Evolutionary conservation across 352 stramenopile species (phyloP), one percentile per base, ranked within the genome.

Genomic region (Globisporangium mamillatum): DNA sequence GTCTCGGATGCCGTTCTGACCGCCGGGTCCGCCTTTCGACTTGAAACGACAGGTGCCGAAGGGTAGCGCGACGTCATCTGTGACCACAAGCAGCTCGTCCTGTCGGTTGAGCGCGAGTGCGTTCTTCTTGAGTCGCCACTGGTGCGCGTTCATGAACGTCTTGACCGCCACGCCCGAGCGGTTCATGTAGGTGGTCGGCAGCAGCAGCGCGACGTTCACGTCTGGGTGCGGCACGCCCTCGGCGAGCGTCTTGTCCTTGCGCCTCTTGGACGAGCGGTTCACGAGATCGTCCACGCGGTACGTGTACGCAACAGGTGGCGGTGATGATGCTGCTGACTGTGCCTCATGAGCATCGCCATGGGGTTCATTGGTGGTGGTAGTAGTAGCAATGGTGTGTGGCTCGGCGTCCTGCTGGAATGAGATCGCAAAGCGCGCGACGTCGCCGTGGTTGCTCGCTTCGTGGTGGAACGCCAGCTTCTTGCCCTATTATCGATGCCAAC

Each of bases 121-220:
- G 48, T 94, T 96, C 71, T 89, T 90, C 76, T 96, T 96, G 24
- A 96, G 76, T 25, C 86, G 82, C 84, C 88, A 96, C 24, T 78
- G 83, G 56, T 95, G 85, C 22, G 74, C 74, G 64, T 92, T 79
- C 84, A 95, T 92, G 58, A 94, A 94, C 14, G 81, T 81, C 54
- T 85, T 76, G 24, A 95, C 88, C 0, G 86, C 81, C 36, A 79
- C 84, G 20, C 88, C 88, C 9, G 85, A 94, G 61, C 86, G 87
- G 71, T 96, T 96, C 89, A 96, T 96, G 71, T 86, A 96, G 9
- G 89, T 96, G 8, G 76, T 84, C 0, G 89, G 89, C 18, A 90
- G 73, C 60, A 96, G 70, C 54, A 94, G 57, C 24, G 88, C 85
- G 38, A 95, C 81, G 65, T 94, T 92, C 38, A 94, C 88, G 34